Evolutionary conservation across 805 yeast genomes (phyloP).

Genomic region (Nakazawaea holstii): DNA sequence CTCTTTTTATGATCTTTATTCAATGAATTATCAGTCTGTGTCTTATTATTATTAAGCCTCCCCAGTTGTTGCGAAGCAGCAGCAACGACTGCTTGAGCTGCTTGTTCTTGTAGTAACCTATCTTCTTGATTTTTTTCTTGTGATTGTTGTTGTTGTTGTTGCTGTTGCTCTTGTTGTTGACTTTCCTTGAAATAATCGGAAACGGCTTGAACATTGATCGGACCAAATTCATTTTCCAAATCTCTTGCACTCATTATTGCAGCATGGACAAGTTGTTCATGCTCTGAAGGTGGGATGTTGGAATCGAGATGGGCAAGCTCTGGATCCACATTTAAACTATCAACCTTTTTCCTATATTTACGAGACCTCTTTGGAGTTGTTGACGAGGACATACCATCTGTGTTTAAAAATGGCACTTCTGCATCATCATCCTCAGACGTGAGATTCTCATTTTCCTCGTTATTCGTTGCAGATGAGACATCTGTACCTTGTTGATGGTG

Average conservation of each 20-base stretch:
- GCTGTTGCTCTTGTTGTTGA: slow-evolving; percentile 8
- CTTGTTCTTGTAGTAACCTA: slow-evolving; percentile 10
- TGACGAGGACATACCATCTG: slow-evolving; percentile 15
- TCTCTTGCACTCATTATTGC: slow-evolving; percentile 67
- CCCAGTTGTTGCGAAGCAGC: slow-evolving; percentile 16
- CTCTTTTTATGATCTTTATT: neutral
- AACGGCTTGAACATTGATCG: slow-evolving; percentile 18
- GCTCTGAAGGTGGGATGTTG: slow-evolving; percentile 34
- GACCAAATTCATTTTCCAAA: slow-evolving; percentile 41
- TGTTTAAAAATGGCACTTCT: slow-evolving; percentile 19
- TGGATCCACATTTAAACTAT: slow-evolving; percentile 45
- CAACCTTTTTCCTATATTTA: slow-evolving; percentile 6
- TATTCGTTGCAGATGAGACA: neutral
- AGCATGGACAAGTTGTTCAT: slow-evolving; percentile 63
- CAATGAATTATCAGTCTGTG: too few relatives aligned
- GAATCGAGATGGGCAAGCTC: slow-evolving; percentile 47
- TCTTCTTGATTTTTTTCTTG: neutral
- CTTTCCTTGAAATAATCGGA: slow-evolving; percentile 23
- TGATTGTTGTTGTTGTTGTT: slow-evolving; percentile 11
- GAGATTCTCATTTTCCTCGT: slow-evolving; percentile 3
- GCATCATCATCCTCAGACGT: slow-evolving; percentile 19
- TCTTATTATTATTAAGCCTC: neutral
- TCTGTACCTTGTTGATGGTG: slow-evolving; percentile 3
- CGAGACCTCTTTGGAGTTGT: slow-evolving; percentile 2
- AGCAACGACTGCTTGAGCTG: slow-evolving; percentile 14